Evolutionary conservation across 306 rosid species (phyloP), one percentile per base, ranked within the genome.

Genomic region (Dalbergia cochinchinensis): DNA sequence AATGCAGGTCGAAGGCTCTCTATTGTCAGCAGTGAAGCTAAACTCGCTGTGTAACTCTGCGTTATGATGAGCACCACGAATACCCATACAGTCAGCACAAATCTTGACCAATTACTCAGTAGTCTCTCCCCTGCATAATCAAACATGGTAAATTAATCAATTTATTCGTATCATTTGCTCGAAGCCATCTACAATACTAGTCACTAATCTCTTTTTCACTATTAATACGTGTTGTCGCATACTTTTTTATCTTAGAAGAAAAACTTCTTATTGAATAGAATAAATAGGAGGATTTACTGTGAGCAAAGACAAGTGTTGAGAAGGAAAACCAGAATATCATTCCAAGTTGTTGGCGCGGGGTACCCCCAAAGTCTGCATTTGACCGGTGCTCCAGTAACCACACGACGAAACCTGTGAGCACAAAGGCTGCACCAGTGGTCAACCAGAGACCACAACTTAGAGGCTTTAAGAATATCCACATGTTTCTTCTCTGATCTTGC

Each of bases 381-480:
- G 59, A 60, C 13, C 58, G 64, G 53, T 82, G 81, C 65, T 87
- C 90, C n/a, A 84, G 71, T 59, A 79, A 45, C 78, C 87, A 80
- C 15, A 87, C 14, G 11, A 82, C 69, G 42, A 79, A 44, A 16
- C 88, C 85, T 11, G 80, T 84, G 12, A 78, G 14, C 50, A 82
- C 19, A 62, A 80, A 76, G 51, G 78, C 86, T 45, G 6, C 71
- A 5, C 69, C 73, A 6, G 35, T 72, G 15, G 86, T 53, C 15
- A 84, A 45, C 90, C 88, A 87, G 14, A 82, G 85, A 71, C 51
- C 82, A 75, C 50, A 65, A 45, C 84, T 84, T 51, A 84, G 51
- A 4, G 90, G 88, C 73, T 78, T 78, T 41, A 87, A 73, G 78
- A 87, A 87, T 35, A 87, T 83, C 90, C 90, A 87, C 7, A 84